Base-by-base conservation (phyloP, 768 basidiomycete species). In the Russula emetica region DNA sequence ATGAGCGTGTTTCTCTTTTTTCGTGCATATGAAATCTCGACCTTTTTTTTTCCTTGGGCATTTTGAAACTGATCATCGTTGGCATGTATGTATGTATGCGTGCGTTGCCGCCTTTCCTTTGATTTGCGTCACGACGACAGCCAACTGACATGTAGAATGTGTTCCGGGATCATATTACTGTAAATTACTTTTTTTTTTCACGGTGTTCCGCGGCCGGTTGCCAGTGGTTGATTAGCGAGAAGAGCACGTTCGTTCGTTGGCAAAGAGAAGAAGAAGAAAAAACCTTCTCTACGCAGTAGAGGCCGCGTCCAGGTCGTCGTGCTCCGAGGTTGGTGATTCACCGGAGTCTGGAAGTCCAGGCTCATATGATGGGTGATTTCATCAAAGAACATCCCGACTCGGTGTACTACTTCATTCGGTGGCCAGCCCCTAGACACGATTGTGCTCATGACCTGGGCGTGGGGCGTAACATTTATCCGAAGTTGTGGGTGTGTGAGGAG, bases 211-310 rank as follows among this genome's bases (percentile, higher is more conserved):
- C 79, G 85, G n/a, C n/a, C n/a, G 7, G 81, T 86, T 9, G 85
- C 88, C 38, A 40, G 11, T 86, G 8, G 85, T 88, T 88, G 13
- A 82, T 88, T 53, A 85, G 85, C 20, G 86, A 87, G 70, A 85
- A 86, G 66, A 52, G 64, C 20, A 87, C 77, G 42, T 84, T 80
- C 5, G 38, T 38, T 14, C 67, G 64, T 78, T 18, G 84, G 83
- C 10, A 79, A 77, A 1, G 86, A 38, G 34, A 16, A 3, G 5
- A 16, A 16, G 28, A 16, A 50, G 28, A 16, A 50, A 8, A 50
- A 50, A 16, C 22, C 74, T 85, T 22, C 76, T 88, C 10, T 26
- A 18, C 77, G 75, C 42, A 72, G 70, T 16, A 74, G 77, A 22
- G 85, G 85, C 3, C 24, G 10, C 14, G 82, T 87, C 22, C 80